phyloP scores from a whole-genome alignment of 1,284 basidiomycete genomes.

The Xerocomus amazonicus region DNA sequence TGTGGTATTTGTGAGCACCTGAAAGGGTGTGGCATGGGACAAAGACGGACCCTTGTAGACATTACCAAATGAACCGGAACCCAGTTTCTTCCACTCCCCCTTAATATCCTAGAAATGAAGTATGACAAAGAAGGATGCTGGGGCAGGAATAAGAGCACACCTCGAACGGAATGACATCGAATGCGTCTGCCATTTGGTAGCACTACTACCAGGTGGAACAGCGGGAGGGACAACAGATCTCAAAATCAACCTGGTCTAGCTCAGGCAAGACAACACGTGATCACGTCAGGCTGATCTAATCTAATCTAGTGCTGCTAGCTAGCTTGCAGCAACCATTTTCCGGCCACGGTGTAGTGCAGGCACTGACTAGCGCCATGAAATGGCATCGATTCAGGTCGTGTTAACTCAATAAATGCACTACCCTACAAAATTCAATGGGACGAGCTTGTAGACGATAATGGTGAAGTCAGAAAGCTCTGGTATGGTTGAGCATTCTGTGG shows the following conservation, averaged over 20 bases:
- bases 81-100: slow-evolving; percentile 84
- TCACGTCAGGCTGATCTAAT: slow-evolving; percentile 9
- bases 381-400: too few species aligned
- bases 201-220: background rate
- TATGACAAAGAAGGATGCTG: slow-evolving; percentile 3
- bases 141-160: slow-evolving; percentile 38
- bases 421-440: background rate
- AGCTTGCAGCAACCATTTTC: too few species aligned
- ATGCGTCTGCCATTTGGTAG: slow-evolving; percentile 53
- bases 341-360: too few species aligned
- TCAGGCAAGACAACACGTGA: slow-evolving; percentile 27
- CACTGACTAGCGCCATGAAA: too few species aligned
- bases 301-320: slow-evolving; percentile 6
- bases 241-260: slow-evolving; percentile 14
- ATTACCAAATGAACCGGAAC: slow-evolving; percentile 89
- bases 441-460: background rate
- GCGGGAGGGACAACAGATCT: too few species aligned
- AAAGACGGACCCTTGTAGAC: slow-evolving; percentile 74
- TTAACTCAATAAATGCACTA: too few species aligned
- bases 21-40: background rate
- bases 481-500: slow-evolving; percentile 29
- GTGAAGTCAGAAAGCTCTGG: slow-evolving; percentile 7
- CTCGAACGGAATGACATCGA: slow-evolving; percentile 80
- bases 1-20: slow-evolving; percentile 30
- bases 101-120: slow-evolving; percentile 67